Evolutionary conservation across 1,284 basidiomycete genomes (phyloP), one percentile per base, ranked within the genome.

Genomic region (Xerocomus minutiporus): DNA sequence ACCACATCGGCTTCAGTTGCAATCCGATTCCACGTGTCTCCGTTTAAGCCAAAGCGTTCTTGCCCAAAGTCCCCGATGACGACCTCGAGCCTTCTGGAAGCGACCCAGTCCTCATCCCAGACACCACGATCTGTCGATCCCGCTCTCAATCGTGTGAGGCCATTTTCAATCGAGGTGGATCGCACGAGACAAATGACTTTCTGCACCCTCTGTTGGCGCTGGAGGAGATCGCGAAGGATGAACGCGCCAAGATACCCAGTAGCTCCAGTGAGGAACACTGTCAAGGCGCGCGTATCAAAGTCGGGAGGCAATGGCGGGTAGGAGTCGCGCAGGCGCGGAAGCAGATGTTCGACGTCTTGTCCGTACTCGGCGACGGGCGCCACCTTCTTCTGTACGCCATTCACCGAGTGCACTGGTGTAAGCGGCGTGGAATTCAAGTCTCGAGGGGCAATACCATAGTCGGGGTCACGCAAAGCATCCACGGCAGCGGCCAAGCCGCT

Each of bases 191-290:
- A 97, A 56, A 97, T 86, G 39, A 99, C 95, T 71, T 94, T 95
- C 62, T 76, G 75, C 13, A 97, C 88, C 51, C 81, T 76, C 3
- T 76, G 75, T 26, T 72, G 61, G 31, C 83, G 77, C 12, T 75
- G 72, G 1, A 99, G 78, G 40, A 99, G 75, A 67, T 97, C 91
- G 42, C 80, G 78, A 41, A 99, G 75, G 55, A 98, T 82, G 70
- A 97, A 98, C 4, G 93, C 94, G 20, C 97, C 97, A 11, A 99
- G 78, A 79, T 96, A 99, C 5, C 97, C 97, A 15, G 97, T 98
- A 1, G 92, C 96, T 28, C 97, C 97, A 9, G 97, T 99, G 41
- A 99, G 81, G 76, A 99, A 95, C 15, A 98, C 81, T 0, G 90
- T 93, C 41, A 93, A 61, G 25, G 76, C 70, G 54, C 77, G 79